phyloP scores from a whole-genome alignment of 169 alveolate genomes.

The Theileria parva region DNA sequence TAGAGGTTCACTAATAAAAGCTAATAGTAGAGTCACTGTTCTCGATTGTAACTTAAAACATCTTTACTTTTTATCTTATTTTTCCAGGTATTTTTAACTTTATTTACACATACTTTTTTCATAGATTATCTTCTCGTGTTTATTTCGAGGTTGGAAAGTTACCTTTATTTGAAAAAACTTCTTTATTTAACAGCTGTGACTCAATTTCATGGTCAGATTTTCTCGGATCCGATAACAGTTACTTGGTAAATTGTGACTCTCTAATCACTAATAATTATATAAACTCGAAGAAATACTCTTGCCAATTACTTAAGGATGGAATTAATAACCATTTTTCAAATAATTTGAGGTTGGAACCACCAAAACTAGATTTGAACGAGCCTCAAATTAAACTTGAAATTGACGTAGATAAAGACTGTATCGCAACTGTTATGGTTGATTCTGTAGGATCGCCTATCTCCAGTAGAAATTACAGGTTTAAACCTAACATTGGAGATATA shows the following conservation, averaged over 20 bases:
- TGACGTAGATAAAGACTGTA: slow-evolving; percentile 22
- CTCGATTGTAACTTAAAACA: slow-evolving; percentile 17
- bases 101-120: background rate
- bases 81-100: slow-evolving; percentile 40
- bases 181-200: slow-evolving; percentile 33
- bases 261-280: background rate
- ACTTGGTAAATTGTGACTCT: slow-evolving; percentile 14
- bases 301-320: slow-evolving; percentile 61
- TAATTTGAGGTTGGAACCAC: slow-evolving; percentile 1
- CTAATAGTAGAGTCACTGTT: slow-evolving; percentile 26
- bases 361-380: slow-evolving; percentile 24
- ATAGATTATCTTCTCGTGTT: slow-evolving; percentile 33
- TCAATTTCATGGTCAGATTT: slow-evolving; percentile 28
- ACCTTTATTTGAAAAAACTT: slow-evolving; percentile 27
- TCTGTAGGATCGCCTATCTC: slow-evolving; percentile 35
- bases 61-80: slow-evolving; percentile 46
- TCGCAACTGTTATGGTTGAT: slow-evolving; percentile 42
- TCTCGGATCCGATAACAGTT: slow-evolving; percentile 15
- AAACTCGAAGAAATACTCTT: slow-evolving; percentile 34
- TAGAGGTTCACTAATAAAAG: slow-evolving; percentile 22
- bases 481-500: slow-evolving; percentile 50
- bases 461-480: slow-evolving; percentile 43
- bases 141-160: slow-evolving; percentile 48
- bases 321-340: slow-evolving; percentile 30
- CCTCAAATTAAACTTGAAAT: slow-evolving; percentile 41